Evolutionary conservation across 768 basidiomycete species (phyloP), one percentile per base, ranked within the genome.

Genomic region (Leccinum subgranulosum): DNA sequence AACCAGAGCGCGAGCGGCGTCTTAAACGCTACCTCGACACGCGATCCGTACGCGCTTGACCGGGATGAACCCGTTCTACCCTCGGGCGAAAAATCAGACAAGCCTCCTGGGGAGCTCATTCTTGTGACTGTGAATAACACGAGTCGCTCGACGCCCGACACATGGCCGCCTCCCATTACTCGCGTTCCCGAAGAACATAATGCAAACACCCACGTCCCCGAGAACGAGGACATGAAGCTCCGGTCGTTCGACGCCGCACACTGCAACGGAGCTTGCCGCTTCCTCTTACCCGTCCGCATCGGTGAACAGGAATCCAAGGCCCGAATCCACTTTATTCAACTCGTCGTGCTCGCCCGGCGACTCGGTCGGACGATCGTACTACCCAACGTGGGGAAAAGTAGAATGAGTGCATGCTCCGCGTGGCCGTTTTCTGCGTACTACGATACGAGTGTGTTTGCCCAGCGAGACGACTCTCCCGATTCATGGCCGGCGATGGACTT

Each of bases 261-360:
- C 59, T 72, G 74, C 53, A 49, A 50, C 12, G 55, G 54, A 11
- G 49, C 72, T 1, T 82, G 78, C 54, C 74, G 76, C 7, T 80
- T 81, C 62, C 74, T 84, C 47, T 71, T 84, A 41, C 79, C 81
- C 0, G 64, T 79, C 11, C 76, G 77, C 6, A 72, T 85, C 28
- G 74, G 75, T 15, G 85, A 85, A 68, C 84, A 84, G 60, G 84
- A 85, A 62, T 82, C 83, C 28, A 83, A 83, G 60, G 81, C 83
- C 1, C 77, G 81, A 23, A 66, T 78, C 9, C 85, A 86, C 67
- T 68, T 87, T n/a, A 63, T 34, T 5, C 11, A 31, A 31, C 31
- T 86, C 56, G 62, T 76, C 1, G 69, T 71, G 4, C 79, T 86
- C 19, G 80, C 84, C 0, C 67, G 67, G 50, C 66, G 61, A 6